Conservation (phyloP, 192 early-diverging fungal species). For the Podila epicladia region DNA sequence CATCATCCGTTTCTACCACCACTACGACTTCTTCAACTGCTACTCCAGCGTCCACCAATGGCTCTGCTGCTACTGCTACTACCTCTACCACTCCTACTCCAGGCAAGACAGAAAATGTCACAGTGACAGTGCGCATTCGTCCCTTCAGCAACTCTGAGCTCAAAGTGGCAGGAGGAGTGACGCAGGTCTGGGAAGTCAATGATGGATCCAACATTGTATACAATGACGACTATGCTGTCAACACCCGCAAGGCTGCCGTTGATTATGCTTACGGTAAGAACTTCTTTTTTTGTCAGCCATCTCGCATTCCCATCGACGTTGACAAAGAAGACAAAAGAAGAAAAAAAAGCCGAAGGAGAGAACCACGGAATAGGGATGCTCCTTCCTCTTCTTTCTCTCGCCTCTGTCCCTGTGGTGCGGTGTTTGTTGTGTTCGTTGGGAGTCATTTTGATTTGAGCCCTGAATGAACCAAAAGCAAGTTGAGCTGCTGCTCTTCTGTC, state of each 20-base stretch:
- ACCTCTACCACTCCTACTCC: not conserved
- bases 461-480: too few species aligned
- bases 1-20: not conserved
- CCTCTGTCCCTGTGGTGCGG: not conserved
- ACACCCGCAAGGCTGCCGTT: conserved; percentile 21
- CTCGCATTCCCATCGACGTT: not conserved
- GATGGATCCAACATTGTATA: conserved; percentile 27
- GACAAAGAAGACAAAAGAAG: not conserved
- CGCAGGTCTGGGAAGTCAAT: conserved; percentile 55
- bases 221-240: conserved; percentile 38
- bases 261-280: conserved; percentile 57
- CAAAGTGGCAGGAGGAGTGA: conserved; percentile 52
- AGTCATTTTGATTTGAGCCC: too few species aligned
- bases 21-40: not conserved
- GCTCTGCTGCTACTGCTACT: not conserved
- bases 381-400: not conserved
- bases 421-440: too few species aligned
- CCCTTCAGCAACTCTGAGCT: conserved; percentile 72
- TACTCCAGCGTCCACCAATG: not conserved
- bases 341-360: not conserved
- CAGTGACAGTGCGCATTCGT: conserved; percentile 78
- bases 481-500: too few species aligned
- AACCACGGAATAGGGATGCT: not conserved
- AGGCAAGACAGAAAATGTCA: conserved; percentile 59
- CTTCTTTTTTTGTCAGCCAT: not conserved